Evolutionary conservation across 2,329 filamentous ascomycete species (phyloP).

Genomic region (Penicillium sp.): DNA sequence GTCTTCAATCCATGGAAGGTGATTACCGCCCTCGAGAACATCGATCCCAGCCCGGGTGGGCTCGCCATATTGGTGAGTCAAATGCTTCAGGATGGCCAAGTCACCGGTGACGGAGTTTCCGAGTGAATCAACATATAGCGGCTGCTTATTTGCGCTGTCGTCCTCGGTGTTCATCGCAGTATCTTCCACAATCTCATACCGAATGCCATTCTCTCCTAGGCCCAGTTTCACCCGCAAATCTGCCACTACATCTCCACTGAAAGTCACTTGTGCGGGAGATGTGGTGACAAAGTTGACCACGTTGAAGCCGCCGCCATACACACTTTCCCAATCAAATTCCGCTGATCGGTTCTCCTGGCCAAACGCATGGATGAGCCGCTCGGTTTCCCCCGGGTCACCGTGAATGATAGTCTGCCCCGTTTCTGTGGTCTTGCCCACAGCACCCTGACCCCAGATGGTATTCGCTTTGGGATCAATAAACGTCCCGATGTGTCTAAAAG

Average conservation of each 20-base stretch:
- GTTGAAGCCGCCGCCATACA: conserved; percentile 78
- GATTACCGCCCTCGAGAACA: conserved; percentile 25
- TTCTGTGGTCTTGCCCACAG: conserved; percentile 58
- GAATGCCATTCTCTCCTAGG: conserved; percentile 37
- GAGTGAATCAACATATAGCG: conserved; percentile 28
- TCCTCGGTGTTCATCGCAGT: conserved; percentile 11
- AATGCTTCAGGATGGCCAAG: conserved; percentile 28
- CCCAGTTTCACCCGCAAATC: conserved; percentile 37
- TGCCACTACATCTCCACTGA: conserved; percentile 30
- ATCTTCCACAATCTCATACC: conserved; percentile 22
- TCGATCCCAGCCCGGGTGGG: conserved; percentile 25
- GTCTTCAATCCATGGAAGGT: conserved; percentile 27
- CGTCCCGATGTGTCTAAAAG: conserved; percentile 83
- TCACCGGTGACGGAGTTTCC: conserved; percentile 28
- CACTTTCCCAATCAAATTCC: conserved; percentile 64
- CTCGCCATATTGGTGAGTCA: conserved; percentile 23
- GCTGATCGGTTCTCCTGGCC: conserved; percentile 72
- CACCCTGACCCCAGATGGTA: conserved; percentile 88
- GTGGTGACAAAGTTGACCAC: conserved; percentile 52
- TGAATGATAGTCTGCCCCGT: conserved; percentile 62
- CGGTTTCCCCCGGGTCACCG: conserved; percentile 59
- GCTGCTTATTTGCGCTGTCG: conserved; percentile 8
- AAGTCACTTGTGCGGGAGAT: conserved; percentile 27
- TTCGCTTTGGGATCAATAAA: conserved; percentile 62
- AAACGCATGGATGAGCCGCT: conserved; percentile 67